These are phyloP conservation scores for Tricholoma bakamatsutake DNA, from an alignment of 768 basidiomycete species.

Conservation along the genomic window DNA sequence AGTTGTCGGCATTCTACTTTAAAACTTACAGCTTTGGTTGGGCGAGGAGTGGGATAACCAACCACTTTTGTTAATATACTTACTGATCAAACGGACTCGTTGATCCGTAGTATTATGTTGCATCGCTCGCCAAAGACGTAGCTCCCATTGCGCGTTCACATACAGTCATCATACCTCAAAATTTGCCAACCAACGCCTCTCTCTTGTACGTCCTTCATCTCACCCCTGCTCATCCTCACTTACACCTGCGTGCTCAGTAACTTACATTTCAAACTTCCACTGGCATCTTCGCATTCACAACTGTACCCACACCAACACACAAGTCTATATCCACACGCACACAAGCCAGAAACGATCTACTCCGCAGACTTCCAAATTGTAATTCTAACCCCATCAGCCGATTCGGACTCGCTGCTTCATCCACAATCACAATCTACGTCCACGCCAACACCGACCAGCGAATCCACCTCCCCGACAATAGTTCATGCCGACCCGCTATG, in stretches of 20 bases:
- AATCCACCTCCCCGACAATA: not conserved
- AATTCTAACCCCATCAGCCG: slow-evolving; percentile 16
- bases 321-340: slow-evolving; percentile 1
- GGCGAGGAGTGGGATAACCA: not conserved
- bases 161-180: slow-evolving; percentile 27
- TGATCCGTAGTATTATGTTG: slow-evolving; percentile 31
- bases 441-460: not conserved
- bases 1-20: not conserved
- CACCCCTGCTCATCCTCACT: not conserved
- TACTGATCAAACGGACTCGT: not conserved
- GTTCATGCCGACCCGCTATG: not conserved
- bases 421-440: not conserved
- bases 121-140: slow-evolving; percentile 39
- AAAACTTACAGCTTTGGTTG: not conserved
- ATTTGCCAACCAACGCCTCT: slow-evolving; percentile 19
- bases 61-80: not conserved
- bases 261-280: slow-evolving; percentile 29
- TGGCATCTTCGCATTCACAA: not conserved
- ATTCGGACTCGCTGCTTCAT: slow-evolving; percentile 3
- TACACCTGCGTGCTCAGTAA: slow-evolving; percentile 17
- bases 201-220: slow-evolving; percentile 23
- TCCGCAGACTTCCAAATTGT: slow-evolving; percentile 47
- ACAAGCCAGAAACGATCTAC: slow-evolving; percentile 29
- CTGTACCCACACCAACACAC: not conserved
- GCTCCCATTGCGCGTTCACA: slow-evolving; percentile 26